Evolutionary conservation across 768 basidiomycete species (phyloP), one percentile per base, ranked within the genome.

Genomic region (Amanita inopinata): DNA sequence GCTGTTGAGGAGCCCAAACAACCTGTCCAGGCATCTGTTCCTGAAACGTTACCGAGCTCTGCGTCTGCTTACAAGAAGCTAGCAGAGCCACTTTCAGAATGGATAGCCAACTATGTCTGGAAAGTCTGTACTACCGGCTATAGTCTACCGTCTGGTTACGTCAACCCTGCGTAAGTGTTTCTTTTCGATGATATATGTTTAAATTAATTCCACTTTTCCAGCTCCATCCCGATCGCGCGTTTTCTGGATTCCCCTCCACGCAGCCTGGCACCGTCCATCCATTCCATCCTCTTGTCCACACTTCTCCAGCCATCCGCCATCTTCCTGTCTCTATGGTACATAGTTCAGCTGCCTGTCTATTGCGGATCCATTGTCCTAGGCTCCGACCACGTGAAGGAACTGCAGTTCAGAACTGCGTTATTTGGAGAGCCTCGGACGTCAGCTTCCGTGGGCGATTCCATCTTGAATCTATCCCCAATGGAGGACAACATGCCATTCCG

Each of bases 61-160:
- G 70, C 80, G 28, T 71, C 72, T 8, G 52, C 63, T 17, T 87
- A 86, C 66, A 80, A 73, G 66, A 83, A 76, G 53, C 67, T 88
- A 7, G 75, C 81, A 0, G 83, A 85, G 40, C 84, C 85, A 12
- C 65, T 89, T 47, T 74, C 86, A 3, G 80, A 82, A 45, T 89
- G 86, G 86, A 62, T 87, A 17, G 80, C 82, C 32, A 70, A 69
- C 39, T 89, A 82, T 54, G 76, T 86, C 11, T 89, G 86, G 86
- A 85, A 83, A 57, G 76, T 78, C 33, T 86, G 85, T 56, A 82
- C 80, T 11, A 81, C 79, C n/a, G 78, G 75, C 33, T 66, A 78
- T 44, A 71, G 72, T 50, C 62, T 86, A 39, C 75, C 80, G 3
- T 51, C 69, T 6, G 53, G 58, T 24, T 78, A 80, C 51, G 65